Conservation (phyloP, 257 asterid genomes). For the Solanum bulbocastanum region DNA sequence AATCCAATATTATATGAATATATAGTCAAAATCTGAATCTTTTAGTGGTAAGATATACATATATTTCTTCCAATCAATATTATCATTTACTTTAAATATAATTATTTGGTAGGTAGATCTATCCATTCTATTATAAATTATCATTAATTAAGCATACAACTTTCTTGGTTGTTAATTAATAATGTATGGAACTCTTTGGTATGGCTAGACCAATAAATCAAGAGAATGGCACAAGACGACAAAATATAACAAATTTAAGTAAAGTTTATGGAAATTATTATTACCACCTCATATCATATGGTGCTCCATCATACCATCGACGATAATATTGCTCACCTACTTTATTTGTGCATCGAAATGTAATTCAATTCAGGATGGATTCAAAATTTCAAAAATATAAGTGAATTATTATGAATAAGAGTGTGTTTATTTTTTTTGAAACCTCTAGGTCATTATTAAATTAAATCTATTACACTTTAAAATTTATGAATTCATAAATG, state of each 20-base stretch:
- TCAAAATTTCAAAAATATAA: no score
- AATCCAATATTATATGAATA: neutral
- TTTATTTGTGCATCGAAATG: neutral
- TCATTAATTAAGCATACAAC: neutral
- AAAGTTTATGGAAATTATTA: neutral
- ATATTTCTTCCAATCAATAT: neutral
- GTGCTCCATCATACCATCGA: neutral
- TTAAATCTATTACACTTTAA: no score
- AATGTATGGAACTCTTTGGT: neutral
- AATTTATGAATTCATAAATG: no score
- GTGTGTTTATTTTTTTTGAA: neutral
- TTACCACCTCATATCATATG: neutral
- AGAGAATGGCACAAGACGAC: neutral
- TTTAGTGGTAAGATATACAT: neutral
- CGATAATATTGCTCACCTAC: neutral
- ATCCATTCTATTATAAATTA: neutral
- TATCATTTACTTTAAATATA: neutral
- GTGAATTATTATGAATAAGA: no score
- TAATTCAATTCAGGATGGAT: no score
- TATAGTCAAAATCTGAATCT: neutral
- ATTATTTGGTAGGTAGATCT: neutral
- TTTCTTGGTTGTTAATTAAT: neutral
- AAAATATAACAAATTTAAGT: neutral
- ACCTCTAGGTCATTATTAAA: no score
- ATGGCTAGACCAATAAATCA: neutral